Percentiles rank a stretch among this genome's conserved stretches.
These are phyloP conservation scores for Mycena amicta DNA, from an alignment of 768 basidiomycete species.

Conservation along the genomic window DNA sequence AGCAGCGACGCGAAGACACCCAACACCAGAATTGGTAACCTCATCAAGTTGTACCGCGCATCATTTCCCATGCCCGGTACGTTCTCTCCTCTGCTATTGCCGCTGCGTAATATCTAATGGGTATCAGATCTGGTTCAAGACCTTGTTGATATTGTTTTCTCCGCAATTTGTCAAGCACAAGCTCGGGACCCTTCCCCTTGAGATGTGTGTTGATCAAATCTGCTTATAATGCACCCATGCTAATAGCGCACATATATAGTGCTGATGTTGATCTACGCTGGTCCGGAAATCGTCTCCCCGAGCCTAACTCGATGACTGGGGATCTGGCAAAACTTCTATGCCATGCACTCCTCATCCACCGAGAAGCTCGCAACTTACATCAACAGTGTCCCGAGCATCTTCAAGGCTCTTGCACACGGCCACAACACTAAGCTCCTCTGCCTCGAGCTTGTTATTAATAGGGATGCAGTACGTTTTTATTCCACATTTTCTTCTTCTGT, in stretches of 20 bases:
- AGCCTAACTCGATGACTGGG: neutral
- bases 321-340: conserved; percentile 3
- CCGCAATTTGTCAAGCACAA: conserved; percentile 2
- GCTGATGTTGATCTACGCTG: neutral
- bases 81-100: neutral
- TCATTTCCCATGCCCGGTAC: neutral
- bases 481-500: neutral
- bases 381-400: conserved; percentile 1
- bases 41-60: neutral
- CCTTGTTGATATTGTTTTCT: neutral
- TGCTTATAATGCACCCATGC: neutral
- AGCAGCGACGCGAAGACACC: neutral
- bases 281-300: neutral
- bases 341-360: neutral
- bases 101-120: neutral
- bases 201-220: conserved; percentile 1
- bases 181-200: neutral
- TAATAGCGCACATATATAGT: neutral
- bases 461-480: neutral
- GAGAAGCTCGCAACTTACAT: conserved; percentile 3
- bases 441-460: conserved; percentile 3
- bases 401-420: neutral
- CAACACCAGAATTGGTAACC: neutral
- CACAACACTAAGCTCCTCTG: conserved; percentile 1
- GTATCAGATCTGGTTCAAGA: conserved; percentile 1